phyloP scores from a whole-genome alignment of 768 basidiomycete genomes.

The Amanita fuliginea region DNA sequence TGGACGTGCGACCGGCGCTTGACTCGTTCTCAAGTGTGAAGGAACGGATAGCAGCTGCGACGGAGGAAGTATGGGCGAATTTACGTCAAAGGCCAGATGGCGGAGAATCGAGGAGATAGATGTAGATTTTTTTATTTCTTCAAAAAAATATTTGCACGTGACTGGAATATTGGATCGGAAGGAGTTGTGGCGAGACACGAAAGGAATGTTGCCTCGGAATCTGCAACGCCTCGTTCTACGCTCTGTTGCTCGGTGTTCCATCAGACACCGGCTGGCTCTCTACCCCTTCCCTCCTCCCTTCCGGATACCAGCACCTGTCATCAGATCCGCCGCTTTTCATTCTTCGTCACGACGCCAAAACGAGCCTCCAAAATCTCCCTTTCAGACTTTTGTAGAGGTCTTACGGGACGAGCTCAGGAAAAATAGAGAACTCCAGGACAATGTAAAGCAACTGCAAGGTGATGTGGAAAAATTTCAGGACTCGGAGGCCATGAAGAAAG shows the following conservation, averaged over 20 bases:
- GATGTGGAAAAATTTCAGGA: slow-evolving; percentile 97
- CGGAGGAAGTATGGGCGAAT: slow-evolving; percentile 54
- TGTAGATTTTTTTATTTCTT: background rate
- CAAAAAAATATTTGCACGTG: background rate
- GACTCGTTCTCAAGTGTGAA: slow-evolving; percentile 73
- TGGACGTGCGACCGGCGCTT: slow-evolving; percentile 92
- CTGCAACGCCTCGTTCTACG: slow-evolving; percentile 28
- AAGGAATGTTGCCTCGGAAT: slow-evolving; percentile 32
- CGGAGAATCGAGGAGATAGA: background rate
- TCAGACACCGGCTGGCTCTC: slow-evolving; percentile 12
- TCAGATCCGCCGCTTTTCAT: slow-evolving; percentile 39
- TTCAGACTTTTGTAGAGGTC: slow-evolving; percentile 93
- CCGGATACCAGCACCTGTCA: slow-evolving; percentile 22
- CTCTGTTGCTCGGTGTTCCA: slow-evolving; percentile 20
- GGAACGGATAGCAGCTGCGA: slow-evolving; percentile 59
- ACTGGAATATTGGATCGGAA: background rate
- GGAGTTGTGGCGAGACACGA: slow-evolving; percentile 3
- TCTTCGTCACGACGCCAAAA: slow-evolving; percentile 49
- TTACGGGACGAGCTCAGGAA: slow-evolving; percentile 87
- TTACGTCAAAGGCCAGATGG: slow-evolving; percentile 23
- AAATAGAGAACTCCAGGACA: slow-evolving; percentile 91
- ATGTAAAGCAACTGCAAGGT: slow-evolving; percentile 94
- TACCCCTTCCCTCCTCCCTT: slow-evolving; percentile 21
- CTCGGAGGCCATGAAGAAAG: slow-evolving; percentile 90
- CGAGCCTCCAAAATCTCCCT: slow-evolving; percentile 82